Base-by-base conservation (phyloP, 2,329 filamentous ascomycete genomes). In the Teratosphaeria viscida region DNA sequence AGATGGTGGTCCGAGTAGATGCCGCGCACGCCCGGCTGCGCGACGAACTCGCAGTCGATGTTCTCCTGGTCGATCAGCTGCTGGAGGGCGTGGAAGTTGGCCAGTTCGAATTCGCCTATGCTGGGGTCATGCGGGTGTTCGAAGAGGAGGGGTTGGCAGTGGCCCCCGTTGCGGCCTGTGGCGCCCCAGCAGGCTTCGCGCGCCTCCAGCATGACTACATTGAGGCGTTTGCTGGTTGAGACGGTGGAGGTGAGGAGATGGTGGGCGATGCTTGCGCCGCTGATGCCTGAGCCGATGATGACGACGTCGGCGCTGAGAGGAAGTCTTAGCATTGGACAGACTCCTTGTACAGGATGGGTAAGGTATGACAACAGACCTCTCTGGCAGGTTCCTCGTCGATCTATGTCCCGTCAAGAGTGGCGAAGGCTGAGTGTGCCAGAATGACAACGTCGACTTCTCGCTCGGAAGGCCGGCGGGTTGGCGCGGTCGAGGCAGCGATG, bases 131-230 rank as follows among this genome's bases (percentile, higher is more conserved):
- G 77, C n/a, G 76, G 72, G 23, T 80, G 76, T 19, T 78, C 76
- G 74, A 88, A 90, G 56, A 89, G 76, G 34, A 85, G 73, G 1
- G 89, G 88, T 65, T 91, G 88, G 71, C 88, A 92, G 70, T 92
- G 88, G 43, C 78, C 78, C 49, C 79, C 79, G 65, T 82, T 77
- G 76, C 88, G 76, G n/a, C 89, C 88, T 1, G 88, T 92, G n/a
- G 89, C 89, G 19, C 89, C 89, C 82, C 83, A 91, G 69, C 88
- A 92, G 3, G 85, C 87, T 76, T 92, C 88, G 66, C 89, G 79
- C 14, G 89, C 89, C 74, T 92, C 89, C 5, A 92, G 78, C 77
- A 92, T 81, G 5, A 92, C 78, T 7, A 91, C 81, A n/a, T 74
- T 78, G 60, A 79, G 75, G 6, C 35, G 32, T 47, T 75, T 68